Evolutionary conservation across 345 rosid genomes (phyloP), one percentile per base, ranked within the genome.

Genomic region (Ceriops decandra): DNA sequence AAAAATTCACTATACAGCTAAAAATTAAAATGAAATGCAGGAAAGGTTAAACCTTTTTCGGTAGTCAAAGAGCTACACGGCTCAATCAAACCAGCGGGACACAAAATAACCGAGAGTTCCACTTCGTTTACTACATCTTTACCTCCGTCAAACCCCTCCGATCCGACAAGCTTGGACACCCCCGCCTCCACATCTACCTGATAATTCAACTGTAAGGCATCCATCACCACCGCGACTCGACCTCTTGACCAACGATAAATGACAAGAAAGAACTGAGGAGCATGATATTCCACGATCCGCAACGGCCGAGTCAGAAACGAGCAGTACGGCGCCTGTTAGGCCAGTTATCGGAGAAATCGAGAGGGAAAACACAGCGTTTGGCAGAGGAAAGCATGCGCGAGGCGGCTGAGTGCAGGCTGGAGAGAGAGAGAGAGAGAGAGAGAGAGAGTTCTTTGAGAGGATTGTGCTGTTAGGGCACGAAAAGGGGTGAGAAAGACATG

Each of bases 101-200:
- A 27, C 59, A 56, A 56, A 24, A 56, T 13, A 27, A 56, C 28
- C 28, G 17, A 56, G 11, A 24, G 30, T 16, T 56, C 28, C 17
- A 42, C 49, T 42, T 13, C 49, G 49, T 42, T 42, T 3, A 47
- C 64, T 8, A 36, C 59, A 22, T 31, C 60, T 19, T 24, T 32
- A 21, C 51, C 58, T 28, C 16, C 59, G 19, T 83, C 77, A 47
- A 79, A 79, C 63, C 87, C 85, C 68, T 89, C 95, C 64, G 95
- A 87, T 73, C 90, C 90, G 84, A 80, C 82, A 68, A 86, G 81
- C 76, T 81, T 86, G 46, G 74, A 53, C 52, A 20, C 68, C 60
- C 35, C 15, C 46, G 47, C 66, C 59, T 56, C 27, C 62, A 82
- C 85, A 62, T 80, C 90, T 57, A 85, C 84, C 1, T 82, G 84